These are phyloP conservation scores for Cladosporium austrohemisphaericum DNA, from an alignment of 2,329 filamentous ascomycete genomes.

Conservation along the genomic window DNA sequence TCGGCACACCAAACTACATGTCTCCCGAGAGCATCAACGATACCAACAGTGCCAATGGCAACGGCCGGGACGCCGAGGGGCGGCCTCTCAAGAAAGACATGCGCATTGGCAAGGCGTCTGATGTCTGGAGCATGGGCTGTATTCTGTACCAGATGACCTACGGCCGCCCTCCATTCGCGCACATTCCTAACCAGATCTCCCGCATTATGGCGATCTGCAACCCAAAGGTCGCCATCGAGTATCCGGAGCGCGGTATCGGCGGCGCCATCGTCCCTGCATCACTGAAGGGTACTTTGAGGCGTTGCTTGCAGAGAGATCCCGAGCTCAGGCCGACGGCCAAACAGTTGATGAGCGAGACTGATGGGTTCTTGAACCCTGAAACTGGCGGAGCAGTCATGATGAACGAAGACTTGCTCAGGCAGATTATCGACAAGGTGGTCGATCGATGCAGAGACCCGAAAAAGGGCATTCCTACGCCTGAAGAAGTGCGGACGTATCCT, in stretches of 20 bases:
- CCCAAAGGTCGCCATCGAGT: constrained; percentile 69
- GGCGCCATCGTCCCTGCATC: constrained; percentile 54
- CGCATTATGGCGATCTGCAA: constrained; percentile 85
- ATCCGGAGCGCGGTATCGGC: constrained; percentile 65
- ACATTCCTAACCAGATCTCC: constrained; percentile 82
- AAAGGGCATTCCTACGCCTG: constrained; percentile 53
- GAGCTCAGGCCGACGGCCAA: constrained; percentile 54
- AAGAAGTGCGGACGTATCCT: constrained; percentile 49
- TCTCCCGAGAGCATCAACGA: constrained; percentile 91
- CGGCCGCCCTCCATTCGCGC: constrained; percentile 89
- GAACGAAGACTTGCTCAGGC: constrained; percentile 56
- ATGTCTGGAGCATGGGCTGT: constrained; percentile 94
- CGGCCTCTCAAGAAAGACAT: constrained; percentile 67
- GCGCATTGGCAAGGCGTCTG: constrained; percentile 92
- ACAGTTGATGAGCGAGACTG: constrained; percentile 53
- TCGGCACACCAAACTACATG: constrained; percentile 98
- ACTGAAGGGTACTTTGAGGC: constrained; percentile 53
- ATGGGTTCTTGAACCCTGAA: constrained; percentile 59
- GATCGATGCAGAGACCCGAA: constrained; percentile 53
- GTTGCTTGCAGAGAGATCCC: constrained; percentile 58
- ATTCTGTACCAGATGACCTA: constrained; percentile 99
- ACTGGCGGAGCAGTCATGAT: constrained; percentile 45
- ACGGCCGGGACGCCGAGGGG: constrained; percentile 39
- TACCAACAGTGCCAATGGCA: constrained; percentile 58
- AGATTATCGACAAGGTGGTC: constrained; percentile 58